A percentile compares a stretch with the other conserved stretches of the same genome.
Evolutionary conservation across 805 yeast genomes (phyloP).

Genomic region (Tetrapisispora taiwanensis): DNA sequence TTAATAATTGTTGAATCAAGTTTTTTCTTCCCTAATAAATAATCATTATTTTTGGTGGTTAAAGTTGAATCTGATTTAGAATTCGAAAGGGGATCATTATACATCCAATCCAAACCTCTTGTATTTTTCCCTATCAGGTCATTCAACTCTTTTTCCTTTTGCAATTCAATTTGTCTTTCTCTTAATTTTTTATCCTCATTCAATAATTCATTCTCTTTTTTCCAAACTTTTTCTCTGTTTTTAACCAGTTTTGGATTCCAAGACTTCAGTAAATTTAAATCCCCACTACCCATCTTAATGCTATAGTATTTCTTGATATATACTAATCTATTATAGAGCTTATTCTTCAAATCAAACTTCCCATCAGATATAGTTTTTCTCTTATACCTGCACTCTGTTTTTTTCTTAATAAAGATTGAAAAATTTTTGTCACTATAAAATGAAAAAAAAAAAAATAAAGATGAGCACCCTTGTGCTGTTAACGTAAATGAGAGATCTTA

Average conservation of each 20-base stretch:
- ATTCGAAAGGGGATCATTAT: conserved; percentile 24
- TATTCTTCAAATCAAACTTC: too few species aligned
- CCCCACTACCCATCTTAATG: conserved; percentile 49
- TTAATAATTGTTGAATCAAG: conserved; percentile 10
- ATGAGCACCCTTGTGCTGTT: too few species aligned
- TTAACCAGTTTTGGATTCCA: conserved; percentile 90
- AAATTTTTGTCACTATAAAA: too few species aligned
- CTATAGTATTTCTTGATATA: not conserved
- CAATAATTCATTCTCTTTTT: conserved; percentile 64
- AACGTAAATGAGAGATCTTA: too few species aligned
- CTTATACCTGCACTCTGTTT: too few species aligned
- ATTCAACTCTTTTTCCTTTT: conserved; percentile 48
- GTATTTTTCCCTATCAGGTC: conserved; percentile 39
- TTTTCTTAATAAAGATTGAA: too few species aligned
- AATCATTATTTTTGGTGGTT: conserved; percentile 10
- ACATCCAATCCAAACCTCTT: conserved; percentile 77
- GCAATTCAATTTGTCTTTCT: conserved; percentile 54
- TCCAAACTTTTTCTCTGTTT: conserved; percentile 80
- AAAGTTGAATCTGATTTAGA: too few species aligned
- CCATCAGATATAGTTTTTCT: too few species aligned
- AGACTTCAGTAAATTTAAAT: conserved; percentile 81
- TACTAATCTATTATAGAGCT: too few species aligned
- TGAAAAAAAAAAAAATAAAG: too few species aligned
- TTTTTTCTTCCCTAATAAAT: conserved; percentile 16
- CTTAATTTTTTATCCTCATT: conserved; percentile 57